These are phyloP conservation scores for Hyphopichia pseudoburtonii DNA, from an alignment of 1,139 yeast species.

Conservation along the genomic window DNA sequence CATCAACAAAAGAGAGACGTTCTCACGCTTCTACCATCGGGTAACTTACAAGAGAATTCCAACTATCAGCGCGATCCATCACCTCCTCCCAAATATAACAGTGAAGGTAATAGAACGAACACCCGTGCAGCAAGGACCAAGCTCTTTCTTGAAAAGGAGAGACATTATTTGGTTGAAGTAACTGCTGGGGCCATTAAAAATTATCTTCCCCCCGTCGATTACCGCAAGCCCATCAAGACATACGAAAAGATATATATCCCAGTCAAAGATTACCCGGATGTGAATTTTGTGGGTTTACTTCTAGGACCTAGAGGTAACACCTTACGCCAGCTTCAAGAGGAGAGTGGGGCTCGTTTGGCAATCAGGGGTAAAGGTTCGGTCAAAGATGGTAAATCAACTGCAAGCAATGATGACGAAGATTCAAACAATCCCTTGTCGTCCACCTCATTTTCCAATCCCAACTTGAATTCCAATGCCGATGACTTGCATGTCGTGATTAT, in stretches of 20 bases:
- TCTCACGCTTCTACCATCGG: constrained; percentile 38
- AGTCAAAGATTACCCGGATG: constrained; percentile 82
- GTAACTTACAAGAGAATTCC: constrained; percentile 22
- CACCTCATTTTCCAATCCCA: constrained; percentile 24
- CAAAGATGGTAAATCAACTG: constrained; percentile 74
- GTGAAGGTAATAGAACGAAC: constrained; percentile 77
- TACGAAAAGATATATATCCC: constrained; percentile 86
- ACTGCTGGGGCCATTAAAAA: constrained; percentile 76
- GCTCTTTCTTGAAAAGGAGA: constrained; percentile 69
- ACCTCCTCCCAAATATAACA: constrained; percentile 91
- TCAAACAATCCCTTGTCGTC: constrained; percentile 14
- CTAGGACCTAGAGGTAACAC: constrained; percentile 97
- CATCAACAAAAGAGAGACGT: constrained; percentile 51
- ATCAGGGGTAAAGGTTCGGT: constrained; percentile 94
- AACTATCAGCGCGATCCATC: constrained; percentile 65
- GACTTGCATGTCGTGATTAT: constrained; percentile 87
- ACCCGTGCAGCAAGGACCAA: constrained; percentile 72
- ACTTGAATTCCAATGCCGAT: constrained; percentile 44
- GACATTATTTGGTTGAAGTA: constrained; percentile 71
- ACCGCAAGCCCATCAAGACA: constrained; percentile 67
- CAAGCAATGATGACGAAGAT: constrained; percentile 18
- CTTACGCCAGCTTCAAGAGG: constrained; percentile 72
- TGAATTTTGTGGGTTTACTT: constrained; percentile 87
- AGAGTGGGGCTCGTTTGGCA: constrained; percentile 83
- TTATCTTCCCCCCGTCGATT: constrained; percentile 79